phyloP scores from a whole-genome alignment of 1,284 basidiomycete species.

The Papiliotrema nemorosa region DNA sequence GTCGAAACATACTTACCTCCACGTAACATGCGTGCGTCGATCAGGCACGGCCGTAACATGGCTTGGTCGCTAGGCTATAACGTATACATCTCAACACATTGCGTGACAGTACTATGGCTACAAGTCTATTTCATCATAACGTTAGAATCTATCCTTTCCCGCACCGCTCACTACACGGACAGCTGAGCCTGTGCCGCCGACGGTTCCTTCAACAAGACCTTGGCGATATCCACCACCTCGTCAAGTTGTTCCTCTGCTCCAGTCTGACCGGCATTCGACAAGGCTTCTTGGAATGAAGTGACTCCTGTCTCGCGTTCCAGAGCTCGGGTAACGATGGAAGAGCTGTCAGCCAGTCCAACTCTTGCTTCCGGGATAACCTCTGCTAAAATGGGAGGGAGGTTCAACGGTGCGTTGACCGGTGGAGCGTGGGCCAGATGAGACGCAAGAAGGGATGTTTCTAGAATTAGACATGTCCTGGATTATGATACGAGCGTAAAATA shows the following conservation, averaged over 20 bases:
- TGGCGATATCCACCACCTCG: conserved; percentile 25
- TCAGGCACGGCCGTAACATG: too few species aligned
- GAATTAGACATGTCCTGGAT: conserved; percentile 4
- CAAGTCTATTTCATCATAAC: too few species aligned
- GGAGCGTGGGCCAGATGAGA: conserved; percentile 11
- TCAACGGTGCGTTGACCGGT: conserved; percentile 4
- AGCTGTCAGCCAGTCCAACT: not conserved
- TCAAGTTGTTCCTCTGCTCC: conserved; percentile 36
- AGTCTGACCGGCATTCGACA: conserved; percentile 41
- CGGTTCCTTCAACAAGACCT: conserved; percentile 14
- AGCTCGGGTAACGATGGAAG: conserved; percentile 22
- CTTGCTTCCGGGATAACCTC: not conserved
- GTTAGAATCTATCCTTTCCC: too few species aligned
- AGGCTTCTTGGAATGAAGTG: conserved; percentile 29
- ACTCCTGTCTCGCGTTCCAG: conserved; percentile 31
- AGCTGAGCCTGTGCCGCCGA: not conserved
- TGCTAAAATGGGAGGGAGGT: not conserved
- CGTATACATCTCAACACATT: too few species aligned
- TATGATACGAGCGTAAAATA: too few species aligned
- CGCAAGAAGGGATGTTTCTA: conserved; percentile 13
- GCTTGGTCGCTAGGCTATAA: too few species aligned
- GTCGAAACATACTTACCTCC: too few species aligned
- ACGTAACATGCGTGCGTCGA: too few species aligned
- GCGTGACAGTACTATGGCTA: too few species aligned
- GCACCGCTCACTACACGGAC: too few species aligned